phyloP scores from a whole-genome alignment of 352 stramenopile species.

The Lagenidium sp. region DNA sequence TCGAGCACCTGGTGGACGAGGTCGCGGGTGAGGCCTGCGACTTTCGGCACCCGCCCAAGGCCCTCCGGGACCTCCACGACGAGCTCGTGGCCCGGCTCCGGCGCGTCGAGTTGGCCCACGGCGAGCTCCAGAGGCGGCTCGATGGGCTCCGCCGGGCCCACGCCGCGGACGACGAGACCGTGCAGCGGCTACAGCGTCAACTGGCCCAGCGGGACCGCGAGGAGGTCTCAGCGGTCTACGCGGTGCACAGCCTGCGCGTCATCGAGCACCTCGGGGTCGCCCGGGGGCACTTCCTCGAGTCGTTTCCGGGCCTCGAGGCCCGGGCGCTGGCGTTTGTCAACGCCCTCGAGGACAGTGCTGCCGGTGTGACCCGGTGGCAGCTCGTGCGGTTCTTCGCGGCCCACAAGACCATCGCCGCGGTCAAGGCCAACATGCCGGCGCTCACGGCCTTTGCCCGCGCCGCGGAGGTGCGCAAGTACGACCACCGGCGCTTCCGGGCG shows the following conservation, averaged over 20 bases:
- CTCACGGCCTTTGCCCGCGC: slow-evolving; percentile 44
- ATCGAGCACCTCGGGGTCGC: slow-evolving; percentile 30
- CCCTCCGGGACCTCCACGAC: slow-evolving; percentile 26
- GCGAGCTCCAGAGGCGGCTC: slow-evolving; percentile 8
- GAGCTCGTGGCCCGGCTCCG: slow-evolving; percentile 18
- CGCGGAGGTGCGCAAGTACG: slow-evolving; percentile 36
- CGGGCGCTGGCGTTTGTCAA: slow-evolving; percentile 47
- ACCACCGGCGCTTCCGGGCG: slow-evolving; percentile 28
- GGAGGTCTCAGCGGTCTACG: slow-evolving; percentile 52
- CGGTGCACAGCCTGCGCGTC: slow-evolving; percentile 23
- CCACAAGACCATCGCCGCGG: slow-evolving; percentile 39
- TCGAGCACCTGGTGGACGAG: too few species aligned
- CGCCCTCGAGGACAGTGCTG: slow-evolving; percentile 24
- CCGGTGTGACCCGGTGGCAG: slow-evolving; percentile 58
- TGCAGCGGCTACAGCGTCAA: slow-evolving; percentile 12
- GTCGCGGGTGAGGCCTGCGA: slow-evolving; percentile 36
- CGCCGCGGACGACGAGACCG: not conserved
- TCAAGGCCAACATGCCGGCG: slow-evolving; percentile 43
- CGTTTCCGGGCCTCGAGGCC: slow-evolving; percentile 55
- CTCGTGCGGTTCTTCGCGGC: slow-evolving; percentile 52
- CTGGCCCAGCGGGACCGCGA: slow-evolving; percentile 21
- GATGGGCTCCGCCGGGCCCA: too few species aligned
- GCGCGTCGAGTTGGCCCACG: too few species aligned
- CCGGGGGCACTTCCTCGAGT: slow-evolving; percentile 47
- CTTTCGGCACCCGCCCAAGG: slow-evolving; percentile 55